Base-by-base conservation (phyloP, 164 flowering plant genomes). In the Liriodendron chinense region DNA sequence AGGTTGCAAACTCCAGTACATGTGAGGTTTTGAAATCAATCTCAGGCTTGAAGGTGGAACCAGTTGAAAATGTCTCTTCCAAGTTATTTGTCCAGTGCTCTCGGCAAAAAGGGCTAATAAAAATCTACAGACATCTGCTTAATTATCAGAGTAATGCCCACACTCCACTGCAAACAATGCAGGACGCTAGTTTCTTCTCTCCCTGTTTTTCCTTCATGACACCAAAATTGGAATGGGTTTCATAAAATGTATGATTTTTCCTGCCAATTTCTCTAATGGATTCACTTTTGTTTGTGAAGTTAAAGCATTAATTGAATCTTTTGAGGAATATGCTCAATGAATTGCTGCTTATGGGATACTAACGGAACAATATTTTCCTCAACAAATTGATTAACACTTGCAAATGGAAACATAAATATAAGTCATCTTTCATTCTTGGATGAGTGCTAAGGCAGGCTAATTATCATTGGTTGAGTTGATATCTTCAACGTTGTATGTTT, bases 71-170 rank as follows among this genome's bases (percentile, higher is more conserved):
- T 85, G 97, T 91, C 77, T 82, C 98, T 73, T 92, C 99, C 76
- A 96, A 96, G 81, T 83, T 96, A 76, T 92, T 96, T 81, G 99
- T 94, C 82, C 99, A 96, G 73, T 96, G 99, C 78, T 96, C 99
- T 83, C 92, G 99, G 75, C 99, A 96, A 68, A 89, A 89, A 75
- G 99, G 96, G 75, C 93, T 96, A 49, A 89, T 96, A 86, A 96
- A 94, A 86, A 94, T 96, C 82, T 96, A 96, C 84, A 89, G 88
- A 24, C 99, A 96, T 85, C 84, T 96, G 87, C 95, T 96, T 74
- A 89, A 96, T 73, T 94, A 90, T 85, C 92, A 75, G 88, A 96
- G 99, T 95, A 93, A n/a, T 34, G 24, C 47, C 48, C 57, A 28
- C 23, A 43, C 70, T 73, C 76, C 34, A 65, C 53, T 71, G 62